A percentile compares a stretch with the other conserved stretches of the same genome.
Conservation (phyloP, 2,329 filamentous ascomycete genomes). For the Cercospora sojina region DNA sequence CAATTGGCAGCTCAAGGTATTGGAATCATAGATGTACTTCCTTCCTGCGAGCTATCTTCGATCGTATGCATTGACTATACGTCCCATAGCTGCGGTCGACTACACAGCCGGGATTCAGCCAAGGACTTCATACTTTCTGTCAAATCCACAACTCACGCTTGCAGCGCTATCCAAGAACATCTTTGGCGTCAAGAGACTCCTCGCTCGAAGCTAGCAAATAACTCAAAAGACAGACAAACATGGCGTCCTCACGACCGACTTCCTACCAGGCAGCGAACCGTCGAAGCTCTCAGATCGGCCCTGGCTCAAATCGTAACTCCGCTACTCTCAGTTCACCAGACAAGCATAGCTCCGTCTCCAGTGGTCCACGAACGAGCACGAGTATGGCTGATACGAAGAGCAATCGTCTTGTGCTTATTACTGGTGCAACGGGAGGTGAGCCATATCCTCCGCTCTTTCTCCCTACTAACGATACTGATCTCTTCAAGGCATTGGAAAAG, state of each 20-base stretch:
- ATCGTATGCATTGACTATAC: background rate
- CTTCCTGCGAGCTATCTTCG: background rate
- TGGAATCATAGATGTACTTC: background rate
- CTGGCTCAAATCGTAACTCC: conserved; percentile 14
- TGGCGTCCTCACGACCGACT: background rate
- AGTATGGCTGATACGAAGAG: conserved; percentile 6
- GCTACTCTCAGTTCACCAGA: conserved; percentile 7
- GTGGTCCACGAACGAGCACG: background rate
- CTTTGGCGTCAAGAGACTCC: background rate
- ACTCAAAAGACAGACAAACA: background rate
- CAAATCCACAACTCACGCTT: background rate
- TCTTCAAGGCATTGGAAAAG: conserved; percentile 43
- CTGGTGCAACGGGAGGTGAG: conserved; percentile 42
- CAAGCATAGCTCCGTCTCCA: conserved; percentile 4
- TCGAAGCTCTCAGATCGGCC: conserved; percentile 14
- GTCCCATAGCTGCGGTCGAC: background rate
- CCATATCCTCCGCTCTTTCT: background rate
- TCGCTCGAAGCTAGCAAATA: background rate
- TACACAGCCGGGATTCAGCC: background rate
- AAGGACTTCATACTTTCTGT: background rate
- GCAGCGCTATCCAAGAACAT: background rate
- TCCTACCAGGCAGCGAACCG: background rate
- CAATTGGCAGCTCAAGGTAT: background rate
- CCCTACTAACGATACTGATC: background rate
- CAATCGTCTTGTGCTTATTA: conserved; percentile 38